These are phyloP conservation scores for Alliaria petiolata DNA, from an alignment of 345 rosid genomes.

Conservation along the genomic window DNA sequence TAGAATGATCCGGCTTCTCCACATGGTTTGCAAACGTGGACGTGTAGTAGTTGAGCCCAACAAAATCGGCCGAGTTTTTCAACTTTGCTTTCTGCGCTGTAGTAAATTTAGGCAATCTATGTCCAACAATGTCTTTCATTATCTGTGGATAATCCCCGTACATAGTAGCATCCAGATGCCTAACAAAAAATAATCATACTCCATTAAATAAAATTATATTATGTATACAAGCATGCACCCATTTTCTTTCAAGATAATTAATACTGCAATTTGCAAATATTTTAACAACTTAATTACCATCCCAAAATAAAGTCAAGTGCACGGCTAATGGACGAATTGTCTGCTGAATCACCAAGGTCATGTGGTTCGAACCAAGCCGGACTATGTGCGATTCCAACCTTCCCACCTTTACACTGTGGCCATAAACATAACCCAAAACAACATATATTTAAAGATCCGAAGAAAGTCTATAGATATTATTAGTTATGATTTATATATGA, in stretches of 20 bases:
- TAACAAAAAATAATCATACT: not conserved
- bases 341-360: not conserved
- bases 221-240: too few species aligned
- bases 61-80: constrained; percentile 36
- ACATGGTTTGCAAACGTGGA: constrained; percentile 17
- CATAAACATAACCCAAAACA: not conserved
- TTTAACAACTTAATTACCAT: not conserved
- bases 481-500: not conserved
- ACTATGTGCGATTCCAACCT: constrained; percentile 15
- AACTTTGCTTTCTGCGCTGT: constrained; percentile 18
- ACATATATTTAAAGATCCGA: not conserved
- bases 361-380: constrained; percentile 29
- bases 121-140: constrained; percentile 34
- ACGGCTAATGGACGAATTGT: not conserved
- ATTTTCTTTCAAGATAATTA: not conserved
- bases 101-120: constrained; percentile 37
- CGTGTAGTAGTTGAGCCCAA: constrained; percentile 41
- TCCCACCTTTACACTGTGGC: not conserved
- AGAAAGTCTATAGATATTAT: too few species aligned
- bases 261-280: not conserved
- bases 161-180: constrained; percentile 33
- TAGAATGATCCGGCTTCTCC: not conserved
- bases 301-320: constrained; percentile 20
- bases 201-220: too few species aligned
- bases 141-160: constrained; percentile 37